Evolutionary conservation across 164 flowering plant species (phyloP).

Genomic region (Magnolia officinalis): DNA sequence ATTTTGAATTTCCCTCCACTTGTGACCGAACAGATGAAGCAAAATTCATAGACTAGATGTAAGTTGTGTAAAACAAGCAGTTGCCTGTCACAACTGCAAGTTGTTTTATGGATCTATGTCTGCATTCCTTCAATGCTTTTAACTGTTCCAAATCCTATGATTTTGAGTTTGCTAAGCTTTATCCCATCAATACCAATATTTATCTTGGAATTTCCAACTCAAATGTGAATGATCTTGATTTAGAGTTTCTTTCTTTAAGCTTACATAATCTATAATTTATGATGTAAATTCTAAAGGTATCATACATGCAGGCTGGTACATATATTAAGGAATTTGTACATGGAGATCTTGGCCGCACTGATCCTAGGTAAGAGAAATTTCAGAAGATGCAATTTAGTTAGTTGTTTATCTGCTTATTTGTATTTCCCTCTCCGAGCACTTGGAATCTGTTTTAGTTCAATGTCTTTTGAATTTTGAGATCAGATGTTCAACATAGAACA

Average conservation of each 20-base stretch:
- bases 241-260: background rate
- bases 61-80: background rate
- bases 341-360: conserved; percentile 92
- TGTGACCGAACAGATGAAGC: no score
- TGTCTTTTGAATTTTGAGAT: no score
- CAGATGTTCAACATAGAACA: no score
- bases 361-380: conserved; percentile 61
- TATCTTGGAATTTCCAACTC: background rate
- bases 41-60: no score
- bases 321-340: conserved; percentile 98
- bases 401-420: background rate
- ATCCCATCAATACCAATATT: background rate
- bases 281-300: background rate
- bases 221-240: background rate
- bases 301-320: conserved; percentile 80
- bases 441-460: no score
- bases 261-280: background rate
- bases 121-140: background rate
- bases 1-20: no score
- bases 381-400: background rate
- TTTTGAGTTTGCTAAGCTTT: background rate
- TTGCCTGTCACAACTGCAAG: background rate
- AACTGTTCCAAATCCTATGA: background rate
- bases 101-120: background rate
- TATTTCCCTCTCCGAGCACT: no score